These are phyloP conservation scores for Corchorus capsularis DNA, from an alignment of 345 rosid genomes.

Conservation along the genomic window DNA sequence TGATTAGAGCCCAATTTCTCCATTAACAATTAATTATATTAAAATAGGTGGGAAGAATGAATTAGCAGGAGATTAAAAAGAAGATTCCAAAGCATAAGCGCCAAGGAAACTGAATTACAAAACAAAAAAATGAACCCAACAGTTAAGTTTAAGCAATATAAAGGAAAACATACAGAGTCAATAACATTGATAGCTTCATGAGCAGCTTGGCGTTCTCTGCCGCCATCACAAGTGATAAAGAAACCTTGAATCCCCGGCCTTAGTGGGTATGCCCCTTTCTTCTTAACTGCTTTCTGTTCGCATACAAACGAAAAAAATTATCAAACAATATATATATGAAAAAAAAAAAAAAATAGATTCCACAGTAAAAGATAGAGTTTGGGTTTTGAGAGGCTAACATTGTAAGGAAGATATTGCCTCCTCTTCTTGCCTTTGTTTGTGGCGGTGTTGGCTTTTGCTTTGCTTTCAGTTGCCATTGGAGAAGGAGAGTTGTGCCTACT, in stretches of 20 bases:
- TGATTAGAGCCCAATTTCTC: background rate
- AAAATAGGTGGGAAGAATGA: background rate
- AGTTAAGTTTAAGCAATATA: background rate
- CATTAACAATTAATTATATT: background rate
- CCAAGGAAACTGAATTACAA: constrained; percentile 3
- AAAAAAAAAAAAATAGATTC: background rate
- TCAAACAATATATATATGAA: background rate
- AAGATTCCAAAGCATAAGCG: background rate
- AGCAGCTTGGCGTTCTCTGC: constrained; percentile 86
- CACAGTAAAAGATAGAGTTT: background rate
- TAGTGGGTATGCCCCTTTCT: constrained; percentile 83
- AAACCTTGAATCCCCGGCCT: constrained; percentile 88
- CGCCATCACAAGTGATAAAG: constrained; percentile 92
- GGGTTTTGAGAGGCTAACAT: constrained; percentile 34
- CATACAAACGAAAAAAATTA: background rate
- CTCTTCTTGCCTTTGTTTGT: constrained; percentile 63
- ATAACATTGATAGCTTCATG: constrained; percentile 80
- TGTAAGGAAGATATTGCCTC: constrained; percentile 77
- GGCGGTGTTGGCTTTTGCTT: constrained; percentile 27
- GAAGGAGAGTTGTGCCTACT: background rate
- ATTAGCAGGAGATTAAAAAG: background rate
- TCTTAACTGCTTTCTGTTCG: constrained; percentile 73
- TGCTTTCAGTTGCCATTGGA: constrained; percentile 51
- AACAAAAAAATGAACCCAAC: constrained; percentile 13
- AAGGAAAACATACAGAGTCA: constrained; percentile 64